Evolutionary conservation across 768 basidiomycete species (phyloP).

Genomic region (Strobilomyces echinocephalus): DNA sequence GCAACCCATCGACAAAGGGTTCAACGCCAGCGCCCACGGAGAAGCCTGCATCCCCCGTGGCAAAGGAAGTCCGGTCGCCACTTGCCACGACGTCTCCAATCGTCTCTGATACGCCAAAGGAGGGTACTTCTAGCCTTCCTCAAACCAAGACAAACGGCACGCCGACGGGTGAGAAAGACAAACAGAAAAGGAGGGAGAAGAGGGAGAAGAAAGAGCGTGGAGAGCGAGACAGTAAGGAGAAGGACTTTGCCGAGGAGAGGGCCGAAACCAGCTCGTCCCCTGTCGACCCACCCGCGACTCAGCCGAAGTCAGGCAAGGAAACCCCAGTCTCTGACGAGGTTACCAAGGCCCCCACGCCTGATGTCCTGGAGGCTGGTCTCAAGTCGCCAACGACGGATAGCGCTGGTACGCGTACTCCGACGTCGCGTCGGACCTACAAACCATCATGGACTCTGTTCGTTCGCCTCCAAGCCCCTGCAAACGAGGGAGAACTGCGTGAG

Average conservation of each 20-base stretch:
- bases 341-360: constrained; percentile 23
- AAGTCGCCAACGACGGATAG: constrained; percentile 59
- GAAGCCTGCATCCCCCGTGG: constrained; percentile 32
- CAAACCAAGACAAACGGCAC: constrained; percentile 32
- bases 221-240: constrained; percentile 39
- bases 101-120: constrained; percentile 27
- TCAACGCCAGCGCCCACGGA: constrained; percentile 34
- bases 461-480: constrained; percentile 50
- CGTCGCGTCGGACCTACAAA: constrained; percentile 53
- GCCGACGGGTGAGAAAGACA: constrained; percentile 44
- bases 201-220: constrained; percentile 56
- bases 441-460: constrained; percentile 87
- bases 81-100: constrained; percentile 34
- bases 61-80: constrained; percentile 32
- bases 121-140: constrained; percentile 33
- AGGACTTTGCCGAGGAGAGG: constrained; percentile 35
- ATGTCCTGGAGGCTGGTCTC: constrained; percentile 31
- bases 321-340: constrained; percentile 31
- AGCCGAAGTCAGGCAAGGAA: constrained; percentile 37
- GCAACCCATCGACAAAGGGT: constrained; percentile 31
- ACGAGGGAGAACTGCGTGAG: constrained; percentile 64
- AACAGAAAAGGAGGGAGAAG: constrained; percentile 55
- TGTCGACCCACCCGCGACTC: constrained; percentile 18
- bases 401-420: constrained; percentile 67
- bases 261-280: constrained; percentile 27